These are phyloP conservation scores for Glycine soja DNA, from an alignment of 306 rosid genomes.

Conservation along the genomic window DNA sequence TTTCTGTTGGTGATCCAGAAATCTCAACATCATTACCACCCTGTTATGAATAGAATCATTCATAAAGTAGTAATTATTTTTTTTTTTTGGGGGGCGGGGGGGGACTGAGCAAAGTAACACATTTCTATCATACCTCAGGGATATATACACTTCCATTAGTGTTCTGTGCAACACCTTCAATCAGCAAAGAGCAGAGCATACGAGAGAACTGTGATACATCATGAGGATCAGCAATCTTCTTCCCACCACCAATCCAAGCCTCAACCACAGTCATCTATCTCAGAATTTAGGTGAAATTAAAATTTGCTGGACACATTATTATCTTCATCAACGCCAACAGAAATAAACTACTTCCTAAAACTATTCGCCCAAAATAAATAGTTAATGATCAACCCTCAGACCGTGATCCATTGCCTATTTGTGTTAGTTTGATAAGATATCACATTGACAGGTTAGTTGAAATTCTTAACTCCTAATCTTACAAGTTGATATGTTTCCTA, in stretches of 20 bases:
- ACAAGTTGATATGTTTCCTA: conserved; percentile 11
- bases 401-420: neutral
- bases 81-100: neutral
- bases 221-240: conserved; percentile 61
- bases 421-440: neutral
- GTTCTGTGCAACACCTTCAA: conserved; percentile 82
- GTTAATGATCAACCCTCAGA: conserved; percentile 12
- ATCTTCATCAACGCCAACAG: conserved; percentile 15
- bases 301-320: conserved; percentile 5
- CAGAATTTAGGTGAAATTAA: conserved; percentile 16
- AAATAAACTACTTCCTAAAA: conserved; percentile 12
- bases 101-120: neutral
- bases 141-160: conserved; percentile 76
- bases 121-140: conserved; percentile 65
- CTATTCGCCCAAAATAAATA: conserved; percentile 38
- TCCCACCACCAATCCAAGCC: conserved; percentile 63
- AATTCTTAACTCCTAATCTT: conserved; percentile 16
- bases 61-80: conserved; percentile 1
- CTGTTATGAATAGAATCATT: conserved; percentile 48
- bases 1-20: conserved; percentile 95
- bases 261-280: conserved; percentile 84
- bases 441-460: neutral
- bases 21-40: conserved; percentile 62
- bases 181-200: conserved; percentile 57
- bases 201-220: conserved; percentile 61